phyloP scores from a whole-genome alignment of 768 basidiomycete genomes.

The Agaricus subrufescens region DNA sequence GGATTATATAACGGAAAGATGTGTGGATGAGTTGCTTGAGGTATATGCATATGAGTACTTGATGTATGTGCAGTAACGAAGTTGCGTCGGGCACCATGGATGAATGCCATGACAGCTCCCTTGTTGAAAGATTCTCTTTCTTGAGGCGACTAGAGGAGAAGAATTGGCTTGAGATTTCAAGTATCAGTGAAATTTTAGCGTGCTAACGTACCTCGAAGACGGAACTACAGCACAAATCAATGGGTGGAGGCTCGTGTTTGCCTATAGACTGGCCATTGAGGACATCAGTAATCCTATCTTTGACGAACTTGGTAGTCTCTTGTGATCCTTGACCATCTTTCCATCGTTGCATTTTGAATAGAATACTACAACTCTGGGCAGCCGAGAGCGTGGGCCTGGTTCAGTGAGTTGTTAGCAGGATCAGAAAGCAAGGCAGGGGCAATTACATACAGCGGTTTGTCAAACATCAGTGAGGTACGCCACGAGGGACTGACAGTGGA shows the following conservation, averaged over 20 bases:
- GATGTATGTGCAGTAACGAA: slow-evolving; percentile 20
- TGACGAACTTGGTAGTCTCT: slow-evolving; percentile 11
- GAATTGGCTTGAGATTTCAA: background rate
- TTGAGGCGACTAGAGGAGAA: background rate
- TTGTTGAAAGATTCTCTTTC: slow-evolving; percentile 5
- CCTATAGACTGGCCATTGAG: slow-evolving; percentile 6
- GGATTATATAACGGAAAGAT: slow-evolving; percentile 86
- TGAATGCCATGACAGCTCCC: slow-evolving; percentile 21
- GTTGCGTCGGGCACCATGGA: slow-evolving; percentile 48
- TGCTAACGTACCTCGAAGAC: slow-evolving; percentile 6
- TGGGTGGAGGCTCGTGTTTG: slow-evolving; percentile 9
- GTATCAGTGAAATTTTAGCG: background rate
- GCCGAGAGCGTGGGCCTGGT: slow-evolving; percentile 10
- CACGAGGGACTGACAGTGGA: slow-evolving; percentile 67
- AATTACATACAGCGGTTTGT: slow-evolving; percentile 37
- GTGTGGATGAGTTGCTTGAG: slow-evolving; percentile 38
- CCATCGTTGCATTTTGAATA: slow-evolving; percentile 12
- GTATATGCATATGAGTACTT: slow-evolving; percentile 53
- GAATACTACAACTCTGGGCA: slow-evolving; percentile 9
- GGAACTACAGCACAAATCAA: slow-evolving; percentile 14
- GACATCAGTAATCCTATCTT: slow-evolving; percentile 7
- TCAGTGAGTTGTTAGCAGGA: background rate
- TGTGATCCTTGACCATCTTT: slow-evolving; percentile 12
- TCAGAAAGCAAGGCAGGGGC: slow-evolving; percentile 8
- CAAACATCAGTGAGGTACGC: slow-evolving; percentile 42